Percentiles rank a stretch among this genome's conserved stretches.
Evolutionary conservation across 345 rosid genomes (phyloP).

Genomic region (Brassica carinata): DNA sequence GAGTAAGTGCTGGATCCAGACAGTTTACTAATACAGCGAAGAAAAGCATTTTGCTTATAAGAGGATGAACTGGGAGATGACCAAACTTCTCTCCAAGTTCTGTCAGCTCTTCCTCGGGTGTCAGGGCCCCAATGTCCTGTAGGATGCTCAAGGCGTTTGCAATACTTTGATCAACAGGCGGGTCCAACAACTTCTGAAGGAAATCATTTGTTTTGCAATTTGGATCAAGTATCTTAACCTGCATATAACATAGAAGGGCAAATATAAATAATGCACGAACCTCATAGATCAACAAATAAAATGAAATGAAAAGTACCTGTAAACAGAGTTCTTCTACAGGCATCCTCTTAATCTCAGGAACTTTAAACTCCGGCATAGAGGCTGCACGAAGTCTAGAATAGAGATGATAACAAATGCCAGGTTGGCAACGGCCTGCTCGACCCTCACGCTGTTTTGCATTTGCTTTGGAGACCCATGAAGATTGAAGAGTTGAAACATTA

Average conservation of each 20-base stretch:
- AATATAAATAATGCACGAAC: conserved; percentile 21
- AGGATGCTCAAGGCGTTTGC: conserved; percentile 72
- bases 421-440: conserved; percentile 95
- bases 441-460: conserved; percentile 96
- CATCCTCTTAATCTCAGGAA: conserved; percentile 91
- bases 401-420: conserved; percentile 94
- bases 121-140: conserved; percentile 83
- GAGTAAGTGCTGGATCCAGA: conserved; percentile 92
- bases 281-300: not conserved
- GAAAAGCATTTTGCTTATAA: conserved; percentile 90
- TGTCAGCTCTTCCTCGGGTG: conserved; percentile 76
- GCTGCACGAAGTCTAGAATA: conserved; percentile 78
- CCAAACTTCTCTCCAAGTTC: conserved; percentile 89
- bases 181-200: conserved; percentile 80
- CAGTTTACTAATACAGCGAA: conserved; percentile 86
- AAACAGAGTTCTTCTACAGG: conserved; percentile 95
- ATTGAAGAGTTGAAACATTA: conserved; percentile 88
- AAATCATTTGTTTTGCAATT: conserved; percentile 63
- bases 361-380: conserved; percentile 76
- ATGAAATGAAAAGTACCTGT: conserved; percentile 54
- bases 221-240: conserved; percentile 92
- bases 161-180: conserved; percentile 75
- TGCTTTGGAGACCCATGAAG: conserved; percentile 94
- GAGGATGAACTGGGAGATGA: conserved; percentile 87
- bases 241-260: conserved; percentile 19